Percentiles rank a stretch among this genome's conserved stretches.
These are phyloP conservation scores for Zea mays DNA, from an alignment of 176 grass and related monocot genomes.

Conservation along the genomic window DNA sequence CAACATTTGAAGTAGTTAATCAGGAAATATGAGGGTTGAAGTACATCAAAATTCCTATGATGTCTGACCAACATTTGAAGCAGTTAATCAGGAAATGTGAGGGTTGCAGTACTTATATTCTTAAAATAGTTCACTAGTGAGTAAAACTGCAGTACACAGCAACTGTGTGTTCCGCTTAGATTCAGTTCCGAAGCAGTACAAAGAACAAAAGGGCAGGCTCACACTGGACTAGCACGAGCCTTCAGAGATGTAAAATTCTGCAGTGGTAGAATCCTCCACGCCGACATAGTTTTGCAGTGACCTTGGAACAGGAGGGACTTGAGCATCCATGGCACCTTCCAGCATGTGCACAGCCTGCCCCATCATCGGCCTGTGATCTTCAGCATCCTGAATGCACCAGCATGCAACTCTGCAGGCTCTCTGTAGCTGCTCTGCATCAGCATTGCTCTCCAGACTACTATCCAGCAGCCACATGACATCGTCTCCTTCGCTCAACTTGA, in stretches of 20 bases:
- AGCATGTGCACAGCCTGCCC: constrained; percentile 48
- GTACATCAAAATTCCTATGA: too few species aligned
- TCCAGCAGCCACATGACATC: constrained; percentile 36
- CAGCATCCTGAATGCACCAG: constrained; percentile 57
- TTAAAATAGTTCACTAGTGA: neutral
- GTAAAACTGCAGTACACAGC: neutral
- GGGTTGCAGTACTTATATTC: neutral
- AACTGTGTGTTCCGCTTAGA: neutral
- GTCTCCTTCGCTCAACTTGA: constrained; percentile 24
- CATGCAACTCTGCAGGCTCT: constrained; percentile 44
- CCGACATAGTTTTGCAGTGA: constrained; percentile 35
- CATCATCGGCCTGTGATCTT: constrained; percentile 40
- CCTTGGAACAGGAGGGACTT: constrained; percentile 29
- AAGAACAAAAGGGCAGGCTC: neutral
- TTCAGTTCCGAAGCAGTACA: neutral
- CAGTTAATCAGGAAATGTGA: too few species aligned
- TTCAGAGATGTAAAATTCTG: neutral
- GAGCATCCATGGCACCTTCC: constrained; percentile 31
- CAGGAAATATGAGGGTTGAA: too few species aligned
- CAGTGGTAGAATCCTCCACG: constrained; percentile 26
- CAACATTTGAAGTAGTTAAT: too few species aligned
- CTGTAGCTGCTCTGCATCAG: constrained; percentile 35
- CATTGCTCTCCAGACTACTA: constrained; percentile 26
- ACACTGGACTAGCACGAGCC: neutral
- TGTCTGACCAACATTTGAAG: too few species aligned